Evolutionary conservation across 305 asterid genomes (phyloP).

Genomic region (Solanum chacoense): DNA sequence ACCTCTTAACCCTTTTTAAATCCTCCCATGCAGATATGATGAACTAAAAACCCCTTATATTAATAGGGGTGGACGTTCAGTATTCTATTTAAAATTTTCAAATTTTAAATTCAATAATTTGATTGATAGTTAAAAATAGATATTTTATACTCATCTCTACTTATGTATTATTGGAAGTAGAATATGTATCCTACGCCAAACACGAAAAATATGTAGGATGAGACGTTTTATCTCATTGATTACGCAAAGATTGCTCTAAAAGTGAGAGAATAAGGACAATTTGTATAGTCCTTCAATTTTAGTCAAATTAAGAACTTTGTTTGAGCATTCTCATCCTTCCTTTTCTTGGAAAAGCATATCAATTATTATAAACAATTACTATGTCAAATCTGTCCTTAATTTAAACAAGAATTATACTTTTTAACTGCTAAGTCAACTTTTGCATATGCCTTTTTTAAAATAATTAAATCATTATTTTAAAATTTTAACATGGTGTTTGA

Average conservation of each 20-base stretch:
- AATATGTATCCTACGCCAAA: neutral
- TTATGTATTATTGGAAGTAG: neutral
- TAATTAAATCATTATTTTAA: neutral
- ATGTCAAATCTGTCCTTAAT: neutral
- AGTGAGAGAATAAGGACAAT: neutral
- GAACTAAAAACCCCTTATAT: neutral
- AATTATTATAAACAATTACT: neutral
- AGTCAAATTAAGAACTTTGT: neutral
- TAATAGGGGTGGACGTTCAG: neutral
- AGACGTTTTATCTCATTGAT: neutral
- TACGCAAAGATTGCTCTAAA: neutral
- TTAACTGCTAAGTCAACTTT: neutral
- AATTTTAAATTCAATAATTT: too few relatives aligned
- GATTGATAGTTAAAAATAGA: neutral
- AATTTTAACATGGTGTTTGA: neutral
- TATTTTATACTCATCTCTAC: neutral
- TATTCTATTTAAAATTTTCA: neutral
- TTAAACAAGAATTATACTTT: neutral
- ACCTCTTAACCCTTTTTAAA: too few relatives aligned
- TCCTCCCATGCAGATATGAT: too few relatives aligned
- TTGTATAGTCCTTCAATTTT: neutral
- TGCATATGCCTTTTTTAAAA: neutral
- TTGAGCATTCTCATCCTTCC: neutral
- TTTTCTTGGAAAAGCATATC: neutral
- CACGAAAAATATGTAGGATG: neutral